Base-by-base conservation (phyloP, 345 rosid species). In the Brassica cretica region DNA sequence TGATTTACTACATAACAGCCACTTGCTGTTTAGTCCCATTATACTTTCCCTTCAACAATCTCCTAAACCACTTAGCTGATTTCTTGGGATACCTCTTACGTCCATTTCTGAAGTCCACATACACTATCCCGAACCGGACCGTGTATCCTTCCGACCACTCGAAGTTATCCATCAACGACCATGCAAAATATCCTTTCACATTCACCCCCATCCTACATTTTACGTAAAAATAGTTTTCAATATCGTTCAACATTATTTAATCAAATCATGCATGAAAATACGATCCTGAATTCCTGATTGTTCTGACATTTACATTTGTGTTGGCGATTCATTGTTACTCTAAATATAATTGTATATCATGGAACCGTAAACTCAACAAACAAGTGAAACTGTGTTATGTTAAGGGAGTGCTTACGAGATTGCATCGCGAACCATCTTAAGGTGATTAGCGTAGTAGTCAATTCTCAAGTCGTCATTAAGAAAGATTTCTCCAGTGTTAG, bases 131-230 rank as follows among this genome's bases (percentile, higher is more conserved):
- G 60, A 79, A 83, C 6, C 88, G 77, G 29, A 58, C 71, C 1
- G 83, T 79, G 71, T 85, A 85, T 5, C 88, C 88, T 37, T 78
- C 61, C 6, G 29, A 8, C 86, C 88, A 85, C 37, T 85, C 86
- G 14, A 74, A 84, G 44, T 85, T 80, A 27, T 85, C 88, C 49
- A 81, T 62, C 78, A 84, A 65, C 6, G 88, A 84, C 88, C 88
- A 85, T 1, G 79, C 82, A 3, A 77, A 82, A 29, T 73, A 86
- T 51, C 87, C 88, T 29, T 78, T 84, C 16, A 84, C 85, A 30
- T 80, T 76, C 60, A 58, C 85, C 0, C 85, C 89, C 5, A 66
- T 65, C 83, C 80, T 80, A 65, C 68, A 75, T 70, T 67, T 30
- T 6, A 67, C 62, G 53, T 46, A 7, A 44, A 49, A 1, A 62